Evolutionary conservation across 1,139 yeast species (phyloP).

Genomic region (Pneumocystis canis): DNA sequence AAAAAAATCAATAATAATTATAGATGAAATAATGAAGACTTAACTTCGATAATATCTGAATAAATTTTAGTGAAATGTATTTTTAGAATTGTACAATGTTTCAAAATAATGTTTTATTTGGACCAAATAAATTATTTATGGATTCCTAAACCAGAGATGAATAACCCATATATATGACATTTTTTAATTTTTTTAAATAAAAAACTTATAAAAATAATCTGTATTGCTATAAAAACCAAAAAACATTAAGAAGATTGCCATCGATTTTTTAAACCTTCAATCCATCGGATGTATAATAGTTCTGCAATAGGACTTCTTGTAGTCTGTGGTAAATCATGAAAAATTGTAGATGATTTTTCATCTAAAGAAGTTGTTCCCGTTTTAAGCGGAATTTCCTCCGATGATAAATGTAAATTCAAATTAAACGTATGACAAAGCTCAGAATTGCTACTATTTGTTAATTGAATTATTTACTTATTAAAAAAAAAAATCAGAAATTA

Average conservation of each 20-base stretch:
- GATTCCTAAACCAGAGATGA: background rate
- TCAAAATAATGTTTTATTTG: background rate
- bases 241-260: conserved; percentile 12
- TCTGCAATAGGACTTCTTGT: conserved; percentile 34
- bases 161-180: background rate
- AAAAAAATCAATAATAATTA: background rate
- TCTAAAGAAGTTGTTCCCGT: background rate
- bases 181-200: background rate
- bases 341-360: background rate
- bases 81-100: background rate
- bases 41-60: background rate
- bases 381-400: background rate
- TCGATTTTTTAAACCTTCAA: conserved; percentile 24
- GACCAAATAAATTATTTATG: background rate
- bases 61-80: background rate
- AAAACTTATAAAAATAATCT: background rate
- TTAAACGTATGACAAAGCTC: background rate
- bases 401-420: background rate
- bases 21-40: background rate
- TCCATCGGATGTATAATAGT: conserved; percentile 33
- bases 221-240: background rate
- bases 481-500: background rate
- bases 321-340: conserved; percentile 4
- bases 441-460: background rate
- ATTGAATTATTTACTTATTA: background rate